Base-by-base conservation (phyloP, 2,329 filamentous ascomycete species). In the Botrytis byssoidea region DNA sequence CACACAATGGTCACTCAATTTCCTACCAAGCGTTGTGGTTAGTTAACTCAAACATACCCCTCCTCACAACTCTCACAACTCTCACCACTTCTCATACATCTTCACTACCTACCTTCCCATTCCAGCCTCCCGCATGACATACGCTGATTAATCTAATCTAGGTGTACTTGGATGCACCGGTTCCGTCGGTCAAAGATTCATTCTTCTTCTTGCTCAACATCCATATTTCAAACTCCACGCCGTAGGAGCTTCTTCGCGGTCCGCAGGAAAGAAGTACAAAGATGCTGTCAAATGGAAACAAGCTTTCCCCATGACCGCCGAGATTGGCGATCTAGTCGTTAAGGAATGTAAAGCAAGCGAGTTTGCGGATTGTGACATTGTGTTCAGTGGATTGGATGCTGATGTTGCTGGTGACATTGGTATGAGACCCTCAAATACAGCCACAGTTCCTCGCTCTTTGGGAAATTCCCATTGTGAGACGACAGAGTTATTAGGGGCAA, bases 211-310 rank as follows among this genome's bases (percentile, higher is more conserved):
- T 76, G 91, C 93, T 63, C 88, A 94, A 72, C 95, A 98, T 84
- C 95, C 95, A 25, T 89, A 92, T 83, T 93, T 98, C 80, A 90
- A 90, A 76, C 90, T 98, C 74, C 92, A 96, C 77, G 94, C 94
- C 74, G 89, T 98, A 68, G 96, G 96, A 76, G 96, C 96, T 51
- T 97, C 94, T 29, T 90, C 93, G 74, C 90, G 93, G 74, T 97
- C 94, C 16, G 94, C 93, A 10, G 95, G 95, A 81, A 98, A 98
- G 87, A 92, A 92, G 82, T 98, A 98, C 87, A 92, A 91, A 83
- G 94, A 97, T 88, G 95, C 95, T 57, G 95, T 97, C 76, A 90
- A 90, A 79, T 98, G 96, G 96, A 98, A 98, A 87, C 95, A 98
- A 85, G 88, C 93, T 16, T 85, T 89, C 73, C 92, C 94, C 72